A percentile compares a stretch with the other conserved stretches of the same genome.
Conservation (phyloP, 2,329 filamentous ascomycete species). For the Aspergillus neoniger region DNA sequence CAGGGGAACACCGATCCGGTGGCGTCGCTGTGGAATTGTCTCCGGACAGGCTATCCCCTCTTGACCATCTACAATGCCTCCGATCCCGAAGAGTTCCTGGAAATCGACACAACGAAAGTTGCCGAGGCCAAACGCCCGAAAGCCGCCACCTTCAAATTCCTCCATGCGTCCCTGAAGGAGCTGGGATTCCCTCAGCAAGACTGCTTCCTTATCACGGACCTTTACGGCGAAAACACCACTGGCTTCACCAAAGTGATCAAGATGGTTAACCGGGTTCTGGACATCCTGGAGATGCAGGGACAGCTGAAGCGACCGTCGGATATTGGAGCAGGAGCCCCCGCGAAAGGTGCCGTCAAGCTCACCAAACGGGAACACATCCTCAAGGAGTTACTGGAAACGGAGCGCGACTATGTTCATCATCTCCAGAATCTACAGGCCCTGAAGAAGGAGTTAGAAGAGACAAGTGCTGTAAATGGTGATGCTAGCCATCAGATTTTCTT, state of each 20-base stretch:
- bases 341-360: slow-evolving; percentile 56
- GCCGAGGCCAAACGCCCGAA: slow-evolving; percentile 78
- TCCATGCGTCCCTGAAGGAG: slow-evolving; percentile 83
- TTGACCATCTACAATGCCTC: slow-evolving; percentile 87
- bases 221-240: slow-evolving; percentile 92
- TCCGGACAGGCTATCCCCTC: slow-evolving; percentile 80
- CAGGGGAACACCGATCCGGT: slow-evolving; percentile 73
- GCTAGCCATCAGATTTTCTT: slow-evolving; percentile 92
- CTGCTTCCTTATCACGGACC: slow-evolving; percentile 87
- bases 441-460: slow-evolving; percentile 86
- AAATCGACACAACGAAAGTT: slow-evolving; percentile 64
- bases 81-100: slow-evolving; percentile 67
- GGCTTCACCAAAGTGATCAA: slow-evolving; percentile 97
- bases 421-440: slow-evolving; percentile 89
- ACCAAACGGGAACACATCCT: slow-evolving; percentile 85
- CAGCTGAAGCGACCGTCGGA: slow-evolving; percentile 67
- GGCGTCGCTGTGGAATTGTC: slow-evolving; percentile 83
- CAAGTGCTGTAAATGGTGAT: slow-evolving; percentile 84
- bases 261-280: slow-evolving; percentile 88
- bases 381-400: slow-evolving; percentile 87
- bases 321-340: slow-evolving; percentile 45
- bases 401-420: slow-evolving; percentile 97
- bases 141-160: slow-evolving; percentile 86
- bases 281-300: slow-evolving; percentile 77
- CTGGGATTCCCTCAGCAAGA: slow-evolving; percentile 77